Evolutionary conservation across 148 eudicot genomes (phyloP).

Genomic region (Fagopyrum tataricum): DNA sequence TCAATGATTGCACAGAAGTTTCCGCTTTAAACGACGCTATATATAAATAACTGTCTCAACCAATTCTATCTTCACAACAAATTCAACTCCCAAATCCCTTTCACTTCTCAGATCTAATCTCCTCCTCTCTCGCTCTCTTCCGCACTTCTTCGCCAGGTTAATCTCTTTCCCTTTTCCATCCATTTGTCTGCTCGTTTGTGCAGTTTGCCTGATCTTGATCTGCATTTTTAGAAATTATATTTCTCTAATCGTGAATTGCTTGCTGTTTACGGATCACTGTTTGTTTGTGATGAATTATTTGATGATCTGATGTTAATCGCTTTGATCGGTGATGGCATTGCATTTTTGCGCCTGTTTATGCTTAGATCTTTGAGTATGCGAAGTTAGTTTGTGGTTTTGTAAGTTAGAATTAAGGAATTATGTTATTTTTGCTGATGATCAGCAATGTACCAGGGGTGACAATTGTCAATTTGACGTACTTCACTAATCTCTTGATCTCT

Average conservation of each 20-base stretch:
- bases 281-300: not conserved
- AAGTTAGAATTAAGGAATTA: not conserved
- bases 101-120: conserved; percentile 1
- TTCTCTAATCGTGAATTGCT: not conserved
- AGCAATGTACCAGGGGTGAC: not conserved
- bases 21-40: conserved; percentile 5
- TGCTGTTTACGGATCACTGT: not conserved
- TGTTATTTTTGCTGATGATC: not conserved
- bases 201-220: conserved; percentile 4
- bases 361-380: not conserved
- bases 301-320: not conserved
- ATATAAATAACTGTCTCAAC: not conserved
- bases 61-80: not conserved
- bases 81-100: not conserved
- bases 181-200: not conserved
- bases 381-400: not conserved
- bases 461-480: not conserved
- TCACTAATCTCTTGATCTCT: not conserved
- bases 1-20: not conserved
- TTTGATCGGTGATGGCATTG: not conserved
- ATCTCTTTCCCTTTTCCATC: not conserved
- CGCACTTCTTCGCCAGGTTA: conserved; percentile 6
- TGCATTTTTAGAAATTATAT: not conserved
- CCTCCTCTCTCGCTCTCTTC: not conserved
- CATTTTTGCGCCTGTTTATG: not conserved